Conservation (phyloP, 1,284 basidiomycete genomes). For the Anthracocystis panici-leucophaei region DNA sequence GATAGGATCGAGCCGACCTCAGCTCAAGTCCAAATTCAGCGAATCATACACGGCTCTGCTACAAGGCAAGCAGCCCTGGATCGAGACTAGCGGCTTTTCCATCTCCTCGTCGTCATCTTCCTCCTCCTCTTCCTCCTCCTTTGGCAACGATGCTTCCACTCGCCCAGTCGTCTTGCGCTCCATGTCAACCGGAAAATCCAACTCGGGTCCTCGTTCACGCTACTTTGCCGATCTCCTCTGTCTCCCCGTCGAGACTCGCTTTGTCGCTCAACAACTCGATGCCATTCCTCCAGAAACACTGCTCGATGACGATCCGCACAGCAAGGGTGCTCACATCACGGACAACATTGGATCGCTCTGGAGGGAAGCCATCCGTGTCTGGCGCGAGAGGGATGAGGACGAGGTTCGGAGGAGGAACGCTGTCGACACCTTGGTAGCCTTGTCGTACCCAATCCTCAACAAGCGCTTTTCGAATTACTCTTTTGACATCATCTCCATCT, state of each 20-base stretch:
- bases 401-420: slow-evolving; percentile 58
- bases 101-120: slow-evolving; percentile 14
- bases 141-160: slow-evolving; percentile 10
- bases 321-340: slow-evolving; percentile 49
- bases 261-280: slow-evolving; percentile 48
- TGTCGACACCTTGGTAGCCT: slow-evolving; percentile 58
- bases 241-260: slow-evolving; percentile 56
- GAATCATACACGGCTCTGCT: slow-evolving; percentile 55
- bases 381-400: slow-evolving; percentile 55
- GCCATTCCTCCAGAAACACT: slow-evolving; percentile 45
- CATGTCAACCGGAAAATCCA: slow-evolving; percentile 57
- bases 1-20: slow-evolving; percentile 36
- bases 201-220: slow-evolving; percentile 58
- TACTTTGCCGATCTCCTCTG: slow-evolving; percentile 63
- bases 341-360: slow-evolving; percentile 64
- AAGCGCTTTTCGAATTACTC: slow-evolving; percentile 63
- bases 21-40: slow-evolving; percentile 58
- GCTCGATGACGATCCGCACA: slow-evolving; percentile 52
- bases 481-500: slow-evolving; percentile 61
- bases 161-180: slow-evolving; percentile 26
- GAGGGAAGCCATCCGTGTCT: slow-evolving; percentile 59
- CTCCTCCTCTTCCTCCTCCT: slow-evolving; percentile 26
- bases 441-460: slow-evolving; percentile 59
- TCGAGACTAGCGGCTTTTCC: slow-evolving; percentile 6
- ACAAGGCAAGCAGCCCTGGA: slow-evolving; percentile 62